These are phyloP conservation scores for Phytophthora pseudosyringae DNA, from an alignment of 352 stramenopile species.

Conservation along the genomic window DNA sequence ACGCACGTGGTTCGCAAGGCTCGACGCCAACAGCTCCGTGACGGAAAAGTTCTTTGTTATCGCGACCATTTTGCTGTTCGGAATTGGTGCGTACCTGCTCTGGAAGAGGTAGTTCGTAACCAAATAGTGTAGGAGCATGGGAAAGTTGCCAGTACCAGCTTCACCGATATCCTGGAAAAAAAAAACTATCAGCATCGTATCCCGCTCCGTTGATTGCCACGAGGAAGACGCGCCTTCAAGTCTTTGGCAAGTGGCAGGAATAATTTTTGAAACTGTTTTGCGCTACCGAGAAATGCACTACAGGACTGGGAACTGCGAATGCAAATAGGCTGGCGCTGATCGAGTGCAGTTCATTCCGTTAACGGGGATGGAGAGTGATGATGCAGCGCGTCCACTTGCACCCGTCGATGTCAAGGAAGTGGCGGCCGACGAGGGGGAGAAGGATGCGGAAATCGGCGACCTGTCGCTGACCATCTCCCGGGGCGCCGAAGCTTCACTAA, in stretches of 20 bases:
- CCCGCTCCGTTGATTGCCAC: too few relatives aligned
- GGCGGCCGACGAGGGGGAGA: neutral
- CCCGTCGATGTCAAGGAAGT: neutral
- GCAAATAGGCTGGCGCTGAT: constrained; percentile 19
- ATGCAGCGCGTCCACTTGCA: neutral
- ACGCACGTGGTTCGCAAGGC: constrained; percentile 2
- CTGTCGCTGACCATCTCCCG: constrained; percentile 15
- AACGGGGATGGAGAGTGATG: constrained; percentile 19
- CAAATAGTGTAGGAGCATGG: too few relatives aligned
- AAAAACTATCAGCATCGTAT: too few relatives aligned
- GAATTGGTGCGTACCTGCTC: neutral
- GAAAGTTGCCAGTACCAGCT: too few relatives aligned
- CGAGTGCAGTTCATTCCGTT: too few relatives aligned
- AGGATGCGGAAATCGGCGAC: constrained; percentile 4
- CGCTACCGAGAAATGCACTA: neutral
- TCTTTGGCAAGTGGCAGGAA: too few relatives aligned
- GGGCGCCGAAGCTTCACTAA: constrained; percentile 9
- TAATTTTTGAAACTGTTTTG: constrained; percentile 29
- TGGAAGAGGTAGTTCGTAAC: too few relatives aligned
- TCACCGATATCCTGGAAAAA: too few relatives aligned
- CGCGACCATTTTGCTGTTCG: constrained; percentile 9
- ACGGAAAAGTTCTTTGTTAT: constrained; percentile 14
- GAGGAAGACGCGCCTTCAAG: too few relatives aligned
- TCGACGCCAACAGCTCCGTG: constrained; percentile 10
- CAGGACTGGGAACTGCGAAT: too few relatives aligned